Evolutionary conservation across 805 yeast genomes (phyloP), one percentile per base, ranked within the genome.

Genomic region (Metschnikowia baotianmanensis): DNA sequence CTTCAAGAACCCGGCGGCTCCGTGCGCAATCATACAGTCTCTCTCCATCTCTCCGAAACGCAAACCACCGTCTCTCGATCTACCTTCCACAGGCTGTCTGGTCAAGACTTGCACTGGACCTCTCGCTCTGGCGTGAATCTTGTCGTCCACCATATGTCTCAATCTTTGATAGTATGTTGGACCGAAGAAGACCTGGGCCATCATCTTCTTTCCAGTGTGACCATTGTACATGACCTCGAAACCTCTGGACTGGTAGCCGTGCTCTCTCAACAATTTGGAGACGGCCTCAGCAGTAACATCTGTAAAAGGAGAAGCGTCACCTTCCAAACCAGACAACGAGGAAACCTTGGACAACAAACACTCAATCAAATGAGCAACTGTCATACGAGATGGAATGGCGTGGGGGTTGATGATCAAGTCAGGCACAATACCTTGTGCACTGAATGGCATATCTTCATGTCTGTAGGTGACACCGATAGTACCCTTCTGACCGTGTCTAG

Each of bases 31-130:
- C 97, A 93, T 91, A 84, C 99, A 93, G 77, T 93, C 99, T 74
- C 99, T 87, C 71, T 93, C 99, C 99, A 93, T 93, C 69, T 91
- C 99, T 60, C 99, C 99, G 78, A 91, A 90, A 69, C 99, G 87
- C 64, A 91, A 75, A 56, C 99, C 99, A 80, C 99, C 99, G 68
- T 93, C 98, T 71, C 99, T 82, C 13, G 97, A 89, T 68, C 99
- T 83, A 81, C 99, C 99, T 69, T 91, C 98, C 48, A 90, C 96
- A 4, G 99, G 99, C 68, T 91, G 99, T 71, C 98, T 85, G 3
- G 99, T 91, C 65, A 91, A 74, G 43, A 91, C 95, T 75, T 91
- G 98, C 47, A 91, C 95, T 12, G 99, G 98, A 40, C 99, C 99
- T 74, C 98, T 83, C 5, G 99, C 98, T 73, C 99, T 84, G 15